A percentile compares a stretch with the other conserved stretches of the same genome.
These are phyloP conservation scores for Penstemon davidsonii DNA, from an alignment of 257 asterid species.

Conservation along the genomic window DNA sequence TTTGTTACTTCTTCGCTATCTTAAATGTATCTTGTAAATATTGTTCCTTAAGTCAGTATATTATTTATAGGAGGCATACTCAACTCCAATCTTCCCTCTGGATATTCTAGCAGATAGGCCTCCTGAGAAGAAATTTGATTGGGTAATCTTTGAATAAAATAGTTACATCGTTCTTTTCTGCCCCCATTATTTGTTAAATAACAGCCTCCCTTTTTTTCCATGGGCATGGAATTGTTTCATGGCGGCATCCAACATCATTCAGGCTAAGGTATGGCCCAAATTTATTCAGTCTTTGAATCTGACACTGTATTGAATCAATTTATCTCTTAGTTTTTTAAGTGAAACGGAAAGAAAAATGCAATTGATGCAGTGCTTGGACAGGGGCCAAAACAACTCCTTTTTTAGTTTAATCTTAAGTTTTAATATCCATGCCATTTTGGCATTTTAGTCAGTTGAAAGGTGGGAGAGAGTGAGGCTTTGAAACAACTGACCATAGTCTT, in stretches of 20 bases:
- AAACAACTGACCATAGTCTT: not conserved
- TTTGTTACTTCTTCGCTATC: constrained; percentile 7
- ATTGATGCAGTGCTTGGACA: not conserved
- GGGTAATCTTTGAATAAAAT: constrained; percentile 53
- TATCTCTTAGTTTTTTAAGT: not conserved
- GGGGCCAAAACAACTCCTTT: not conserved
- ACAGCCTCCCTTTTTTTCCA: constrained; percentile 24
- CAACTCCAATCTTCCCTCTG: constrained; percentile 83
- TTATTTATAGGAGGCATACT: constrained; percentile 72
- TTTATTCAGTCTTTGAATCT: not conserved
- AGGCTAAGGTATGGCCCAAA: constrained; percentile 81
- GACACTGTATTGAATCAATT: constrained; percentile 3
- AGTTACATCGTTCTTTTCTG: constrained; percentile 21
- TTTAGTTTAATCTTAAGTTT: not conserved
- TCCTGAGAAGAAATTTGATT: constrained; percentile 80
- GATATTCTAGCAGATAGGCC: constrained; percentile 84
- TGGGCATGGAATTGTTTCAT: constrained; percentile 37
- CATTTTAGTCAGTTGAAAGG: not conserved
- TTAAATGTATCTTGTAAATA: constrained; percentile 16
- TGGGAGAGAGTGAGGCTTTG: not conserved
- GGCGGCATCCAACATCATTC: constrained; percentile 40
- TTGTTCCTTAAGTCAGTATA: constrained; percentile 14
- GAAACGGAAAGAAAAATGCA: not conserved
- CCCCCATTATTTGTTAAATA: constrained; percentile 24
- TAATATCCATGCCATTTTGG: not conserved